Percentiles rank a stretch among this genome's conserved stretches.
Conservation (phyloP, 495 filamentous ascomycete species). For the Xylaria cubensis region DNA sequence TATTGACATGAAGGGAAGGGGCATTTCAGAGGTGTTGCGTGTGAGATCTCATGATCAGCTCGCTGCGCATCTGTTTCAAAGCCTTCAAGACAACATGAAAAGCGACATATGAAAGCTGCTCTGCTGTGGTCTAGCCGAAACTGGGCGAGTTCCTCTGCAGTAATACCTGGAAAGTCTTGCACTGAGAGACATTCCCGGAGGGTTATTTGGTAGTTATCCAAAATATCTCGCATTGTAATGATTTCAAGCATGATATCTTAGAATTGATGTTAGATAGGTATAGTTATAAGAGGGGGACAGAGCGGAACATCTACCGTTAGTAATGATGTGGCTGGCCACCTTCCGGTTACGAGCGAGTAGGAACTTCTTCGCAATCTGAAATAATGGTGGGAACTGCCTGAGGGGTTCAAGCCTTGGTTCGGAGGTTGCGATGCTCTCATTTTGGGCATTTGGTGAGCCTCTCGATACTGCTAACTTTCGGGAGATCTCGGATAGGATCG, state of each 20-base stretch:
- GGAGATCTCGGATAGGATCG: not conserved
- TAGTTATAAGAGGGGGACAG: not conserved
- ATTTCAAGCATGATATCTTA: not conserved
- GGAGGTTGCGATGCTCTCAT: not conserved
- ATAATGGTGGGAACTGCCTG: not conserved
- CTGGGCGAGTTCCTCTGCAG: slow-evolving; percentile 32
- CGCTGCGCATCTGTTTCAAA: not conserved
- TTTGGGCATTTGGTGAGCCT: not conserved
- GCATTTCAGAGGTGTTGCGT: slow-evolving; percentile 9
- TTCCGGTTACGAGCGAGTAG: slow-evolving; percentile 7
- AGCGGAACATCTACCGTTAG: not conserved
- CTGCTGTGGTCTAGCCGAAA: slow-evolving; percentile 36
- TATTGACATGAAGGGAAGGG: slow-evolving; percentile 7
- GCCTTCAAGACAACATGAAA: slow-evolving; percentile 9
- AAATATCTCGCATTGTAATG: not conserved
- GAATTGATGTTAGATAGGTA: not conserved
- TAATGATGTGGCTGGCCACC: not conserved
- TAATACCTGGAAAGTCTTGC: slow-evolving; percentile 23
- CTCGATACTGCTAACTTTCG: not conserved
- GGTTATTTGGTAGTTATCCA: slow-evolving; percentile 31
- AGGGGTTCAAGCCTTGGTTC: slow-evolving; percentile 11
- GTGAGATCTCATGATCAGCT: slow-evolving; percentile 8
- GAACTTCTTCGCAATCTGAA: not conserved
- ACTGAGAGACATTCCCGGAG: slow-evolving; percentile 28
- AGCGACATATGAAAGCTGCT: slow-evolving; percentile 36